Evolutionary conservation across 2,329 filamentous ascomycete genomes (phyloP).

Genomic region (Hymenoscyphus repandus): DNA sequence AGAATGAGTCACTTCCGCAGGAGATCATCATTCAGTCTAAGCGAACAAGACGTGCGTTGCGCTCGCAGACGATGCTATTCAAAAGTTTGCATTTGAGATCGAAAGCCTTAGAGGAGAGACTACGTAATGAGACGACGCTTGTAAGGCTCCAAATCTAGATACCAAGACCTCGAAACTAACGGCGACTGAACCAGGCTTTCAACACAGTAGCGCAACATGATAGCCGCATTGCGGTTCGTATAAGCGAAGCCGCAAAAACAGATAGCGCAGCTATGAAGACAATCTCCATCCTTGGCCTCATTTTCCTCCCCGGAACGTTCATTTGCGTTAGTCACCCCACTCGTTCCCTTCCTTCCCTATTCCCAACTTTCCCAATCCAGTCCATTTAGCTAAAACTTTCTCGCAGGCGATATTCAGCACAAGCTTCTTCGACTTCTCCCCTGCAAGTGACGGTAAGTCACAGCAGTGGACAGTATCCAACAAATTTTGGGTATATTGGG

Average conservation of each 20-base stretch:
- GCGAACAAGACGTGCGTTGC: not conserved
- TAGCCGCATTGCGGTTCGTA: conserved; percentile 34
- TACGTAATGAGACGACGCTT: conserved; percentile 10
- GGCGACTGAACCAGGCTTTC: conserved; percentile 33
- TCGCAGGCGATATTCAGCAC: conserved; percentile 1
- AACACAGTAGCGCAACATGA: conserved; percentile 41
- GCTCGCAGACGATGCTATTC: conserved; percentile 2
- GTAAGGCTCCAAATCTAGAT: too few relatives aligned
- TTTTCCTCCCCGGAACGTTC: conserved; percentile 56
- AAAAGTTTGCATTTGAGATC: conserved; percentile 5
- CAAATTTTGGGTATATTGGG: conserved; percentile 5
- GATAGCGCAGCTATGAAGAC: conserved; percentile 43
- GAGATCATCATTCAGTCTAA: not conserved
- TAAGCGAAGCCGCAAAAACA: conserved; percentile 35
- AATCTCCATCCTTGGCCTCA: conserved; percentile 21
- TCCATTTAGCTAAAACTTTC: not conserved
- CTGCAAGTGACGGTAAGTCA: not conserved
- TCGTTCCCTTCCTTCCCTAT: too few relatives aligned
- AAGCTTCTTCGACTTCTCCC: not conserved
- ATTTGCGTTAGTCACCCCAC: conserved; percentile 35
- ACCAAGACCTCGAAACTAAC: too few relatives aligned
- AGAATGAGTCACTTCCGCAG: not conserved
- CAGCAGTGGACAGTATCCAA: not conserved
- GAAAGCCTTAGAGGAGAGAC: conserved; percentile 4
- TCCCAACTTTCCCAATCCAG: too few relatives aligned